Percentiles rank a stretch among this genome's conserved stretches.
Evolutionary conservation across 371 early-diverging fungal species (phyloP).

Genomic region (Syncephalis fuscata): DNA sequence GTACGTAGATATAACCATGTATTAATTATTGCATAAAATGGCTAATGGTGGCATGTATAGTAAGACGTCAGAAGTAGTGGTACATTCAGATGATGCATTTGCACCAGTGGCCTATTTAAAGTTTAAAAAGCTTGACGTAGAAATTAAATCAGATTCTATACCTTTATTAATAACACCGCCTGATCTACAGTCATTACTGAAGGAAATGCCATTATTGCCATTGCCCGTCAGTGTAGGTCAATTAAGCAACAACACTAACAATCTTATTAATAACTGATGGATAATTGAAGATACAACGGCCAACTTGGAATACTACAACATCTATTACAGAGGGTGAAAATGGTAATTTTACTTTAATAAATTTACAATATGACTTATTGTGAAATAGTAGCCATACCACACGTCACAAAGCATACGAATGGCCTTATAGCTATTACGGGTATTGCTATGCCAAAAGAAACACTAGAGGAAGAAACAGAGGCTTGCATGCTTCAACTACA

Average conservation of each 20-base stretch:
- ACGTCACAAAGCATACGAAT: constrained; percentile 3
- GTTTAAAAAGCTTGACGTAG: constrained; percentile 36
- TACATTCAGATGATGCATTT: constrained; percentile 69
- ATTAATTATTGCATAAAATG: constrained; percentile 1
- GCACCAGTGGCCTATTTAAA: constrained; percentile 68
- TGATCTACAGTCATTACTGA: too few species aligned
- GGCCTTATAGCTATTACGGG: background rate
- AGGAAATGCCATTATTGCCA: too few species aligned
- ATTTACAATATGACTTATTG: too few species aligned
- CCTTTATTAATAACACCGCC: too few species aligned
- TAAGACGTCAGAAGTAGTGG: constrained; percentile 45
- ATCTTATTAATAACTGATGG: too few species aligned
- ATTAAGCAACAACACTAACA: too few species aligned
- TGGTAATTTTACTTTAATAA: too few species aligned
- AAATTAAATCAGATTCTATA: constrained; percentile 21
- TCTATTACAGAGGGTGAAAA: too few species aligned
- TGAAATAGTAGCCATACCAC: background rate
- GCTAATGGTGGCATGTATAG: too few species aligned
- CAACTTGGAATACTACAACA: too few species aligned
- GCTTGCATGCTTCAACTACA: constrained; percentile 6
- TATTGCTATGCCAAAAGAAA: background rate
- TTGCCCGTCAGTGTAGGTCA: too few species aligned
- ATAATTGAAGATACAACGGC: too few species aligned
- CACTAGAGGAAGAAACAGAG: constrained; percentile 6
- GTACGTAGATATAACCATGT: constrained; percentile 14